These are phyloP conservation scores for Verticillium nubilum DNA, from an alignment of 2,329 filamentous ascomycete genomes.

Conservation along the genomic window DNA sequence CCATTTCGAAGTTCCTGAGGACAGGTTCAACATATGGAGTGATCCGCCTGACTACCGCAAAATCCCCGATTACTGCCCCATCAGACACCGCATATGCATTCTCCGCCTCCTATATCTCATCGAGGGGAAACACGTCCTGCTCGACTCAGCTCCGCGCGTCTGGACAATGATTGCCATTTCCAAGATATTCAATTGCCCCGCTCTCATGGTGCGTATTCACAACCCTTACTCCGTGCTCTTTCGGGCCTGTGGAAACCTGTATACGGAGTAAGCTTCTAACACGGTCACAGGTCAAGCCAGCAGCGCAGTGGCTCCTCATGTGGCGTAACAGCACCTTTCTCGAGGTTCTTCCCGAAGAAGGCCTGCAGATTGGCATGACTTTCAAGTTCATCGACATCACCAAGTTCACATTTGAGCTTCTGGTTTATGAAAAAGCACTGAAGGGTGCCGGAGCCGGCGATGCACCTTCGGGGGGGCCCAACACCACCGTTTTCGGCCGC, in stretches of 20 bases:
- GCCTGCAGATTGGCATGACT: slow-evolving; percentile 49
- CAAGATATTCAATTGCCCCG: slow-evolving; percentile 49
- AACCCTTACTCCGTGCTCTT: background rate
- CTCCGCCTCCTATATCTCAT: slow-evolving; percentile 56
- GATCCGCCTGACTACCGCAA: slow-evolving; percentile 22
- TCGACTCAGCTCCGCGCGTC: slow-evolving; percentile 61
- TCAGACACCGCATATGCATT: slow-evolving; percentile 59
- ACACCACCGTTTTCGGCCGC: slow-evolving; percentile 38
- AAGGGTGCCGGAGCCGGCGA: slow-evolving; percentile 23
- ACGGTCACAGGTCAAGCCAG: slow-evolving; percentile 30
- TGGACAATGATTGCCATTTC: slow-evolving; percentile 63
- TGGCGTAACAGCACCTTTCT: slow-evolving; percentile 51
- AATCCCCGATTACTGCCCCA: slow-evolving; percentile 56
- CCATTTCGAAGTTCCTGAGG: background rate
- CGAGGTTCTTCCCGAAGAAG: slow-evolving; percentile 57
- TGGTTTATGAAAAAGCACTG: slow-evolving; percentile 59
- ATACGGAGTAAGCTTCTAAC: background rate
- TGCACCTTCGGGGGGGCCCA: background rate
- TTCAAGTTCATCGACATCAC: slow-evolving; percentile 37
- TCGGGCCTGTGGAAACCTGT: background rate
- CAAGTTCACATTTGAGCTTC: slow-evolving; percentile 48
- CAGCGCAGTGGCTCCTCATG: slow-evolving; percentile 54
- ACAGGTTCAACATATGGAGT: background rate
- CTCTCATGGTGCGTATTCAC: slow-evolving; percentile 21
- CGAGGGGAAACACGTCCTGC: slow-evolving; percentile 42